phyloP scores from a whole-genome alignment of 2,329 filamentous ascomycete genomes.

The Fonsecaea monophora region DNA sequence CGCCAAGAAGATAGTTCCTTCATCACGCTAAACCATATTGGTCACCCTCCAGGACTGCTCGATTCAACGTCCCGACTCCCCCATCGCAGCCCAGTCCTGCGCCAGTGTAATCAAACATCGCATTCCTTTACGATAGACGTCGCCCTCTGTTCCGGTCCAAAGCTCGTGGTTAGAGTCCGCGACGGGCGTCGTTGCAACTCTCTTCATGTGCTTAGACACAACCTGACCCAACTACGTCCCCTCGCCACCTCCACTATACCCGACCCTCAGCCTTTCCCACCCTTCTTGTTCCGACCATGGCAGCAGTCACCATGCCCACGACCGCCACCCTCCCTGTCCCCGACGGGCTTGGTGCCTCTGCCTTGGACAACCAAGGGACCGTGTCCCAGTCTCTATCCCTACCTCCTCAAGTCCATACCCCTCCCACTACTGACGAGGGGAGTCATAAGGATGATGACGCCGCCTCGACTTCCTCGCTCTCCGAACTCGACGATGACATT shows the following conservation, averaged over 20 bases:
- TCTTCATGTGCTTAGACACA: slow-evolving; percentile 29
- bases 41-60: slow-evolving; percentile 4
- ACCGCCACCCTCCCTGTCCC: slow-evolving; percentile 33
- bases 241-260: slow-evolving; percentile 22
- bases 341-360: slow-evolving; percentile 28
- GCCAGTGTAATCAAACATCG: slow-evolving; percentile 8
- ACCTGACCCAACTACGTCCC: slow-evolving; percentile 8
- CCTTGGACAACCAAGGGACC: slow-evolving; percentile 27
- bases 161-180: slow-evolving; percentile 32
- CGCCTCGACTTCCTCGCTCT: slow-evolving; percentile 45
- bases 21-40: slow-evolving; percentile 12
- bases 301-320: slow-evolving; percentile 40
- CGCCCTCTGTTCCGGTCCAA: slow-evolving; percentile 10
- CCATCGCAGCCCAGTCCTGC: slow-evolving; percentile 20
- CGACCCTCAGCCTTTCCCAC: slow-evolving; percentile 22
- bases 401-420: slow-evolving; percentile 38
- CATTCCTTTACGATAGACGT: neutral
- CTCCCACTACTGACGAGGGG: slow-evolving; percentile 40
- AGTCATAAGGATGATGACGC: slow-evolving; percentile 52
- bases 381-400: slow-evolving; percentile 21
- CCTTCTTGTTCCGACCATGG: slow-evolving; percentile 33
- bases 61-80: slow-evolving; percentile 19
- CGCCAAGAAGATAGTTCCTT: slow-evolving; percentile 10
- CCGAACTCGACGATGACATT: slow-evolving; percentile 39
- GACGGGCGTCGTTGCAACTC: slow-evolving; percentile 31